Base-by-base conservation (phyloP, 1,139 yeast species). In the Suhomyces anneliseae region DNA sequence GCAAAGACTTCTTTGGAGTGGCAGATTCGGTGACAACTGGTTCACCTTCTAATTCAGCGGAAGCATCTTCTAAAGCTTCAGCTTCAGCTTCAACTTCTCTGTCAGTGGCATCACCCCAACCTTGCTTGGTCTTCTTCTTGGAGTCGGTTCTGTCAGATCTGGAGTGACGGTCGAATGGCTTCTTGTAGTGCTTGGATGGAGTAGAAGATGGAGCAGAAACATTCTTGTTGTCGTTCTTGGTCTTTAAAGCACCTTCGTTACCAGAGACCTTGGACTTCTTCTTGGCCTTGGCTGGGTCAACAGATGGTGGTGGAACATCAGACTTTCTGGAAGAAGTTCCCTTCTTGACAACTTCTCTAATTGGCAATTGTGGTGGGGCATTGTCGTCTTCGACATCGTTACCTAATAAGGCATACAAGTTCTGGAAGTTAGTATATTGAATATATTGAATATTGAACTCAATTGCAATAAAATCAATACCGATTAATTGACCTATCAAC, bases 161-260 rank as follows among this genome's bases (percentile, higher is more conserved):
- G 58, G 92, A 83, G 69, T 85, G 95, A 76, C 95, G 95, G 79
- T 87, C 95, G 57, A 74, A 65, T 65, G 84, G 82, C 67, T 75
- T 80, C 76, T 82, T 84, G 67, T 77, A 71, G 76, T 81, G 87
- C 61, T 79, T 77, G 54, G 79, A 58, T 41, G 77, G 70, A 50
- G 80, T 74, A 40, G 76, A 53, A 41, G 79, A 72, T 67, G 89
- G 84, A 52, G 78, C 85, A 55, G 82, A 76, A 57, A 80, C 81
- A 50, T 79, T 69, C 68, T 73, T 83, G 92, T 92, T 92, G 78
- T 84, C 82, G 66, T 71, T 64, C 78, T 82, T 85, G 81, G 78
- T 83, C 74, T 81, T 87, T 71, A 85, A 74, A 55, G 95, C 96
- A 63, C 90, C 96, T 66, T 90, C 97, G 78, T 90, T 92, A 70